Evolutionary conservation across 805 yeast species (phyloP).

Genomic region (Ogataea nonfermentans): DNA sequence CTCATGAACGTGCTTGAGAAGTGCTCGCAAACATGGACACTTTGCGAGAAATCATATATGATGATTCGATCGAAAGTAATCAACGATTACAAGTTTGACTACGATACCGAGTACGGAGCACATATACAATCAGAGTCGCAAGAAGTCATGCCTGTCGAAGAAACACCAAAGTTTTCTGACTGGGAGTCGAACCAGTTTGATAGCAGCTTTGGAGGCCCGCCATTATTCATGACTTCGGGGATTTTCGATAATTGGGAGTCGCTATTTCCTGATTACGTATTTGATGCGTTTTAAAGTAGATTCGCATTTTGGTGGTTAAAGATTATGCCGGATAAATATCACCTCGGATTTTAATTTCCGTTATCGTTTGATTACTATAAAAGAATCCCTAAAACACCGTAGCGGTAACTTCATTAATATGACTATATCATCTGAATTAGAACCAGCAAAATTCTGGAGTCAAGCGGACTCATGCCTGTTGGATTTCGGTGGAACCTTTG

Average conservation of each 20-base stretch:
- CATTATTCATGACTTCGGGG: constrained; percentile 50
- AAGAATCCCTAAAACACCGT: background rate
- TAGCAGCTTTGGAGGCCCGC: constrained; percentile 50
- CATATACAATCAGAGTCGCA: background rate
- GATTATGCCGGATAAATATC: background rate
- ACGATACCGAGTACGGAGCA: constrained; percentile 8
- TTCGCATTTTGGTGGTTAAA: constrained; percentile 1
- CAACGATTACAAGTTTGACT: constrained; percentile 19
- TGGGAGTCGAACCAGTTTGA: constrained; percentile 12
- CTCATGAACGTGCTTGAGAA: constrained; percentile 41
- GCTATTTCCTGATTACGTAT: constrained; percentile 40
- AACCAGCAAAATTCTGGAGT: constrained; percentile 13
- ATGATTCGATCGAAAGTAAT: constrained; percentile 37
- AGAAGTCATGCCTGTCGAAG: too few relatives aligned
- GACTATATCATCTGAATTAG: constrained; percentile 1
- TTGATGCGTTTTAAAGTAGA: constrained; percentile 18
- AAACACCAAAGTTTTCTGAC: background rate
- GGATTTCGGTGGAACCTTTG: constrained; percentile 22
- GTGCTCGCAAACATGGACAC: constrained; percentile 46
- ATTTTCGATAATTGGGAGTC: constrained; percentile 49
- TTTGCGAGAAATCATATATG: constrained; percentile 45
- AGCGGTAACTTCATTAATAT: background rate
- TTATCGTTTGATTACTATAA: background rate
- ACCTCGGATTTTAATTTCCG: constrained; percentile 2
- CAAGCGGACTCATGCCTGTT: constrained; percentile 17